These are phyloP conservation scores for Aegilops speltoides DNA, from an alignment of 176 grass and related monocot species.

Conservation along the genomic window DNA sequence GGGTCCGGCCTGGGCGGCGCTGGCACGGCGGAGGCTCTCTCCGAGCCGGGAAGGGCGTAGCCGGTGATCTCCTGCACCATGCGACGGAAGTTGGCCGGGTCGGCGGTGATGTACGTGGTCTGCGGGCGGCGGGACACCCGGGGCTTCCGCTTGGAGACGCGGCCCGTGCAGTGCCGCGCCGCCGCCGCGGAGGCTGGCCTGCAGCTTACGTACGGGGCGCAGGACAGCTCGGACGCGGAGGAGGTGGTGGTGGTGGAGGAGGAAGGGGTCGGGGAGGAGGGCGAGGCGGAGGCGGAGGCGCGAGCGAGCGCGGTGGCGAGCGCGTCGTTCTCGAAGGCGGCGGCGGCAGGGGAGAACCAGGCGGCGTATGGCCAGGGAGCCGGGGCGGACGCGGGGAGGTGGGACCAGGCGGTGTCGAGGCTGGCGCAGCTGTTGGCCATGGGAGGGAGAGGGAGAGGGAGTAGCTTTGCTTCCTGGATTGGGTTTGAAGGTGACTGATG, in stretches of 20 bases:
- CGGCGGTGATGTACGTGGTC: slow-evolving; percentile 48
- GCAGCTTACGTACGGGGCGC: neutral
- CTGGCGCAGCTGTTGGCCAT: slow-evolving; percentile 40
- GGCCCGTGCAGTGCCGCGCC: neutral
- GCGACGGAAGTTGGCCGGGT: slow-evolving; percentile 48
- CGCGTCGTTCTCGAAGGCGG: slow-evolving; percentile 40
- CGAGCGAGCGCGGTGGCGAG: slow-evolving; percentile 37
- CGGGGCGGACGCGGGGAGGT: slow-evolving; percentile 1
- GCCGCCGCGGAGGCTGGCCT: neutral
- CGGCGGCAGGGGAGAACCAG: neutral
- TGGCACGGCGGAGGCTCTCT: neutral
- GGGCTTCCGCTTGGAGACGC: slow-evolving; percentile 39
- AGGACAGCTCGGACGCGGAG: slow-evolving; percentile 34
- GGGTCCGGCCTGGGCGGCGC: neutral
- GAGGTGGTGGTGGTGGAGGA: slow-evolving; percentile 30
- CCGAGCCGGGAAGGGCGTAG: neutral
- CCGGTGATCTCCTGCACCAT: slow-evolving; percentile 64
- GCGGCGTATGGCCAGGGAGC: neutral
- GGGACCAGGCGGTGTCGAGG: slow-evolving; percentile 39
- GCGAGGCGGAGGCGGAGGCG: slow-evolving; percentile 12
- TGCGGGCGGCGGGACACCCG: slow-evolving; percentile 36
- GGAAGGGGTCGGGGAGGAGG: slow-evolving; percentile 16
- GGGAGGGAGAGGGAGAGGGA: neutral
- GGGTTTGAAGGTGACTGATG: neutral
- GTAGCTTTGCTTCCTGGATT: neutral